Evolutionary conservation across 169 alveolate species (phyloP).

Genomic region (Plasmodium vinckei): DNA sequence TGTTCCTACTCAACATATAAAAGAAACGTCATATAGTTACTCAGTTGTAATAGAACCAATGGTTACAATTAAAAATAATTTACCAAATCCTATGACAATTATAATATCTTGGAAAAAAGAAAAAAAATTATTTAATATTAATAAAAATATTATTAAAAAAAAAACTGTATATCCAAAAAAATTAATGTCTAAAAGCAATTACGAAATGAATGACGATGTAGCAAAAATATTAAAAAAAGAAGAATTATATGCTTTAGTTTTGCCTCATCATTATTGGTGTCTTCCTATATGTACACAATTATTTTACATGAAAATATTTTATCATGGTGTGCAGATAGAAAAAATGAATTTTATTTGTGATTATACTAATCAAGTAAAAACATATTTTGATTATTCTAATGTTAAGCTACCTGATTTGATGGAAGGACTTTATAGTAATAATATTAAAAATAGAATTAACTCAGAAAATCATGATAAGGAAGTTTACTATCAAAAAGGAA

Average conservation of each 20-base stretch:
- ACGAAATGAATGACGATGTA: constrained; percentile 69
- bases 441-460: constrained; percentile 15
- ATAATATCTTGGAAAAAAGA: constrained; percentile 75
- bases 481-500: neutral
- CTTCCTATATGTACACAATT: constrained; percentile 68
- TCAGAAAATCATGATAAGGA: neutral
- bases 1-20: constrained; percentile 80
- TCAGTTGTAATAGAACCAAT: constrained; percentile 81
- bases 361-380: constrained; percentile 32
- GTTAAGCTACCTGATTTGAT: constrained; percentile 52
- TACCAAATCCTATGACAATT: constrained; percentile 82
- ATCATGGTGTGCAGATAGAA: constrained; percentile 74
- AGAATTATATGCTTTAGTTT: constrained; percentile 76
- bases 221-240: constrained; percentile 75
- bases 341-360: constrained; percentile 73
- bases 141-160: constrained; percentile 17
- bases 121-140: constrained; percentile 34
- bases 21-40: constrained; percentile 80
- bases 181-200: constrained; percentile 3
- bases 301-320: constrained; percentile 64
- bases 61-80: constrained; percentile 78
- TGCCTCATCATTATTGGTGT: constrained; percentile 80
- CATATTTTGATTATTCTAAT: constrained; percentile 41
- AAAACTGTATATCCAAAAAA: constrained; percentile 8
- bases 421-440: constrained; percentile 19